Percentiles rank a stretch among this genome's conserved stretches.
Evolutionary conservation across 768 basidiomycete species (phyloP).

Genomic region (Leccinum boreale): DNA sequence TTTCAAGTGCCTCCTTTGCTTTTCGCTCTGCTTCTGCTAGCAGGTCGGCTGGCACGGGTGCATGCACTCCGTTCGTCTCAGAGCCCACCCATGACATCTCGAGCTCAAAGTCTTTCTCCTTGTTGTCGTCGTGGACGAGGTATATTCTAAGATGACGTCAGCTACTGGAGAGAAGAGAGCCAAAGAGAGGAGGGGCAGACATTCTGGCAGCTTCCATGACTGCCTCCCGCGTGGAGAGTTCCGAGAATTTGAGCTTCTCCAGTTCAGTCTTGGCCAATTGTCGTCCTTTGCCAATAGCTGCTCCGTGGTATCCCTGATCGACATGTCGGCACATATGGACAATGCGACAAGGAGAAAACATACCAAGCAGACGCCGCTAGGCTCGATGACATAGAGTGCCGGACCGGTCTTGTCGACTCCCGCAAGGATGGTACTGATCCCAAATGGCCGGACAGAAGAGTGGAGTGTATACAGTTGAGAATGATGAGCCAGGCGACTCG

Average conservation of each 20-base stretch:
- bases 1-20: constrained; percentile 84
- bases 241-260: constrained; percentile 88
- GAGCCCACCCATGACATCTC: constrained; percentile 96
- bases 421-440: constrained; percentile 88
- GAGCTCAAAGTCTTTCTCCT: constrained; percentile 97
- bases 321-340: neutral
- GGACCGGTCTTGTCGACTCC: constrained; percentile 89
- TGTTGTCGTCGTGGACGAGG: constrained; percentile 94
- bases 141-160: constrained; percentile 67
- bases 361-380: constrained; percentile 89
- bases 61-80: constrained; percentile 77
- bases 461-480: constrained; percentile 96
- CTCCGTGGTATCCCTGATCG: constrained; percentile 85
- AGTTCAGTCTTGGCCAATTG: constrained; percentile 97
- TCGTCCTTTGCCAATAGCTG: constrained; percentile 97
- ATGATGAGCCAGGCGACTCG: constrained; percentile 83
- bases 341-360: constrained; percentile 25
- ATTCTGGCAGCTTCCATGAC: constrained; percentile 93
- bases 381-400: constrained; percentile 85
- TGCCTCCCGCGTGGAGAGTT: constrained; percentile 79
- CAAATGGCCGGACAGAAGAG: constrained; percentile 96
- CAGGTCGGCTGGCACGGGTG: constrained; percentile 81
- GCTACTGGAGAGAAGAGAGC: neutral
- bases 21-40: constrained; percentile 80
- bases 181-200: constrained; percentile 45